These are phyloP conservation scores for Xylariaceae sp. DNA, from an alignment of 2,329 filamentous ascomycete species.

Conservation along the genomic window DNA sequence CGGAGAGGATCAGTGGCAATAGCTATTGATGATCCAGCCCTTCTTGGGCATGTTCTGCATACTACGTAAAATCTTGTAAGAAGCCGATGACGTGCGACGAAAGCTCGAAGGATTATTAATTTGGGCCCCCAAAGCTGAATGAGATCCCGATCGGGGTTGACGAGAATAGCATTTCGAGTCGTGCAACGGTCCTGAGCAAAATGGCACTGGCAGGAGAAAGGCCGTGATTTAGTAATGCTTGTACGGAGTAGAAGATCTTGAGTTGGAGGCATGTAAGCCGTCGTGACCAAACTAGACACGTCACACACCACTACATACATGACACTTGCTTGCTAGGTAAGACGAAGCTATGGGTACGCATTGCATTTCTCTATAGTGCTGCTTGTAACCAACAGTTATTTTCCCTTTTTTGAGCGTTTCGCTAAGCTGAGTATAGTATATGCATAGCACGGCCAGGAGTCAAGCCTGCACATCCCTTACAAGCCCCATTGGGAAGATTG, in stretches of 20 bases:
- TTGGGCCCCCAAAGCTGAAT: background rate
- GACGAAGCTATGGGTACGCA: background rate
- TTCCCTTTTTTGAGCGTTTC: background rate
- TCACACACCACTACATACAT: too few species aligned
- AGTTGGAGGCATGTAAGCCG: too few species aligned
- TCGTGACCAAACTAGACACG: too few species aligned
- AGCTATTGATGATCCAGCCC: background rate
- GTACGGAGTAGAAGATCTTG: too few species aligned
- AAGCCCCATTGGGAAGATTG: background rate
- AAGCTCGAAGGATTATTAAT: background rate
- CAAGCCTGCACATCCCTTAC: background rate
- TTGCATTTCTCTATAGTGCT: background rate
- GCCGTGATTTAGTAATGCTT: too few species aligned
- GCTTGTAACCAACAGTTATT: background rate
- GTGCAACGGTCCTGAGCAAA: background rate
- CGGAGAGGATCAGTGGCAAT: background rate
- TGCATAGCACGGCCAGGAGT: background rate
- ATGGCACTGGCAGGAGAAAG: background rate
- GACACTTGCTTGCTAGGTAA: too few species aligned
- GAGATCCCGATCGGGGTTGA: background rate
- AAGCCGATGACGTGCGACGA: background rate
- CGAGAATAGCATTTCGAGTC: background rate
- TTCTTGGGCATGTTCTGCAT: background rate
- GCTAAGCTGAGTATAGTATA: background rate
- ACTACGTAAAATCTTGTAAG: background rate